Evolutionary conservation across 2,329 filamentous ascomycete genomes (phyloP).

Genomic region (Colletotrichum sp.): DNA sequence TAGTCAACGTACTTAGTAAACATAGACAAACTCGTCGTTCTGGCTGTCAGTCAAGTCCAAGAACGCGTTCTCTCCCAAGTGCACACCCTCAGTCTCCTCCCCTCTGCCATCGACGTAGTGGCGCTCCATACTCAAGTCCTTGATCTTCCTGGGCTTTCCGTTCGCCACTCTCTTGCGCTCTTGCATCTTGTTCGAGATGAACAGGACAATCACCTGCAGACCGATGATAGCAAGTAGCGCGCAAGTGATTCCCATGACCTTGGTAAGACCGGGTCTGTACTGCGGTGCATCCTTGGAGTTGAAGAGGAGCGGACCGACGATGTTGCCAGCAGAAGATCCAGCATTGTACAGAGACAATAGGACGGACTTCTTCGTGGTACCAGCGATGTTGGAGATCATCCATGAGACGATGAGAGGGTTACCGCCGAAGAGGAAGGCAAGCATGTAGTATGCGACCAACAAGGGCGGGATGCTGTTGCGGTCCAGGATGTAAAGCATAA

Average conservation of each 20-base stretch:
- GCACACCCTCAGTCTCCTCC: slow-evolving; percentile 26
- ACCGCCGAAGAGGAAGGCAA: slow-evolving; percentile 69
- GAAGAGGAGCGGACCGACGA: slow-evolving; percentile 70
- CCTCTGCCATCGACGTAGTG: slow-evolving; percentile 44
- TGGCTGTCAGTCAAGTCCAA: slow-evolving; percentile 67
- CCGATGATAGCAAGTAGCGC: slow-evolving; percentile 39
- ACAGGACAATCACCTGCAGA: slow-evolving; percentile 2
- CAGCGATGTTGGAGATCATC: slow-evolving; percentile 73
- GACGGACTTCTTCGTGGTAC: slow-evolving; percentile 70
- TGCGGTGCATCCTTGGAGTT: slow-evolving; percentile 58
- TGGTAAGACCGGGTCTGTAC: slow-evolving; percentile 62
- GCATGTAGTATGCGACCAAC: slow-evolving; percentile 67
- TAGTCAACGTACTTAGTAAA: background rate
- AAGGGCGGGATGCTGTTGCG: slow-evolving; percentile 46
- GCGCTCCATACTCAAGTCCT: slow-evolving; percentile 63
- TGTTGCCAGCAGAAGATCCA: slow-evolving; percentile 66
- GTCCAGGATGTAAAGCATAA: slow-evolving; percentile 59
- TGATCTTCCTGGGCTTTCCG: slow-evolving; percentile 64
- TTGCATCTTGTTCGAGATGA: slow-evolving; percentile 55
- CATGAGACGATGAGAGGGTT: slow-evolving; percentile 71
- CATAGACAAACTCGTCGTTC: slow-evolving; percentile 73
- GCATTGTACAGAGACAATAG: slow-evolving; percentile 70
- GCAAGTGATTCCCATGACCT: slow-evolving; percentile 59
- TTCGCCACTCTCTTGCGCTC: slow-evolving; percentile 57
- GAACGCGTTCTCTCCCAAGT: slow-evolving; percentile 55